phyloP scores from a whole-genome alignment of 2,329 filamentous ascomycete genomes.

The Botrytis fabae region DNA sequence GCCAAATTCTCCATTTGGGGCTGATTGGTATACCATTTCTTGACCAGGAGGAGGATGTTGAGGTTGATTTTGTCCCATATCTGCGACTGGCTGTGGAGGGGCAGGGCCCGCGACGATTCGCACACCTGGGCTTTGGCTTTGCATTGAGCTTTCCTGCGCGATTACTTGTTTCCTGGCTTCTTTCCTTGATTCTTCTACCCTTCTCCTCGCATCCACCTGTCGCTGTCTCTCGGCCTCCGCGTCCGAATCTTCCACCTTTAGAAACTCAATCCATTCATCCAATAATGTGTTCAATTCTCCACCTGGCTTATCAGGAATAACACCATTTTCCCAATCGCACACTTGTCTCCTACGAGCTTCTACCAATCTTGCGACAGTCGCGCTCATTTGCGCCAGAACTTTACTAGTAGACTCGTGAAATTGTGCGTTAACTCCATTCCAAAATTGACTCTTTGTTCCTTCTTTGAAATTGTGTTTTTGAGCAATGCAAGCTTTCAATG shows the following conservation, averaged over 20 bases:
- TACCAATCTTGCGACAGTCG: conserved; percentile 40
- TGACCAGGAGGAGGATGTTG: conserved; percentile 17
- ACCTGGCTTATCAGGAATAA: conserved; percentile 38
- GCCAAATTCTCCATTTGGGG: conserved; percentile 23
- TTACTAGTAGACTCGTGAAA: conserved; percentile 40
- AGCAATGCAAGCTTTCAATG: conserved; percentile 39
- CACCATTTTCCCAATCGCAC: conserved; percentile 40
- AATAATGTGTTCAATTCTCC: conserved; percentile 39
- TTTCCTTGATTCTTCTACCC: conserved; percentile 39
- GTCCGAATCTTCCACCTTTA: conserved; percentile 40
- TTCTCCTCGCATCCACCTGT: conserved; percentile 39
- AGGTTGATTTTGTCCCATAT: conserved; percentile 29
- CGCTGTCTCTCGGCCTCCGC: conserved; percentile 40
- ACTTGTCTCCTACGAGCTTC: conserved; percentile 38
- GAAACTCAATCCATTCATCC: conserved; percentile 41
- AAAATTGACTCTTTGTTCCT: conserved; percentile 41
- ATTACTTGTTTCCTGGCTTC: conserved; percentile 39
- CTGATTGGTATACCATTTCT: conserved; percentile 31
- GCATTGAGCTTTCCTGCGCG: conserved; percentile 34
- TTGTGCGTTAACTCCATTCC: conserved; percentile 37
- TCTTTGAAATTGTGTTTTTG: conserved; percentile 39
- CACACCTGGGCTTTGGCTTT: conserved; percentile 29
- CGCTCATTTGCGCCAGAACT: conserved; percentile 41
- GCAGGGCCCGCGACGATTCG: conserved; percentile 28
- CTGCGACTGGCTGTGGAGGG: conserved; percentile 25